Evolutionary conservation across 352 stramenopile genomes (phyloP).

Genomic region (Phytopythium kandeliae): DNA sequence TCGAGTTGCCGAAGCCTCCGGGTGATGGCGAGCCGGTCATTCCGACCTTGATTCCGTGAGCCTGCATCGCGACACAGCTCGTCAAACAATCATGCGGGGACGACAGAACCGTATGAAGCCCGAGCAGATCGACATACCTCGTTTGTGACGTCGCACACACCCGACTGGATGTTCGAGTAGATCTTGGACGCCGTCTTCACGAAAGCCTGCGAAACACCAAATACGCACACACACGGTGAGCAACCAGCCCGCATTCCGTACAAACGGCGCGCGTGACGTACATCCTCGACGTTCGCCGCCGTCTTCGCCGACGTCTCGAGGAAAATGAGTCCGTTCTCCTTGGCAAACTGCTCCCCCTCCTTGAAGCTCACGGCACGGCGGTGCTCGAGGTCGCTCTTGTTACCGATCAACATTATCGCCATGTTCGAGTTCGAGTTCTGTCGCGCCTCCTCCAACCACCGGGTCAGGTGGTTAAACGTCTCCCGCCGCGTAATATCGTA

Average conservation of each 20-base stretch:
- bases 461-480: constrained; percentile 98
- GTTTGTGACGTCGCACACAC: constrained; percentile 93
- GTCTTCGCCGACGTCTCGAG: constrained; percentile 99
- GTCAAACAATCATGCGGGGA: too few species aligned
- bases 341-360: constrained; percentile 98
- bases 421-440: constrained; percentile 99
- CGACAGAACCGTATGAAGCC: too few species aligned
- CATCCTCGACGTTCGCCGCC: constrained; percentile 97
- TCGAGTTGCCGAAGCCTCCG: constrained; percentile 74
- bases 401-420: constrained; percentile 99
- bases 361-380: constrained; percentile 94
- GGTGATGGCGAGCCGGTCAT: constrained; percentile 79
- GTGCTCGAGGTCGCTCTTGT: constrained; percentile 98
- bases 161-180: constrained; percentile 94
- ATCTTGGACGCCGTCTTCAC: constrained; percentile 96
- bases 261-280: constrained; percentile 31
- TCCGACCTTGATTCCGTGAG: constrained; percentile 86
- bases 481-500: constrained; percentile 99
- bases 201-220: constrained; percentile 72
- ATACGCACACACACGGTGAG: background rate
- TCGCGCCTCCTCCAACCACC: constrained; percentile 98
- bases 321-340: constrained; percentile 99
- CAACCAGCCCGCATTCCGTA: background rate
- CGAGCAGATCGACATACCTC: too few species aligned
- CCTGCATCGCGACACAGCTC: constrained; percentile 18